phyloP scores from a whole-genome alignment of 83 land plant species.

The Picea engelmannii region DNA sequence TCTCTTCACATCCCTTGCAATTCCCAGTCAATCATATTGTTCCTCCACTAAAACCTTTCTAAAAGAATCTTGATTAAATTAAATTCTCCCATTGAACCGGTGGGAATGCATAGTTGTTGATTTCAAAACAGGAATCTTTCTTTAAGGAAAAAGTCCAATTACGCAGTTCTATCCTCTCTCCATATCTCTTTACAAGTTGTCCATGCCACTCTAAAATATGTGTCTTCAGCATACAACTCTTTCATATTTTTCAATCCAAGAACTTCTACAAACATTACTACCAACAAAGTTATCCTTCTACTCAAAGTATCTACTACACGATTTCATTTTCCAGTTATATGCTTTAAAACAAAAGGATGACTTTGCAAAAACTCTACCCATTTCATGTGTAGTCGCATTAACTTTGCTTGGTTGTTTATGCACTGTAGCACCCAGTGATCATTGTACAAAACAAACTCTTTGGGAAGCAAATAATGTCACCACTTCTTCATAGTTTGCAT shows the following conservation, averaged over 20 bases:
- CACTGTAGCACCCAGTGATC: too few relatives aligned
- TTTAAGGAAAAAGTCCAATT: not conserved
- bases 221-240: not conserved
- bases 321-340: too few relatives aligned
- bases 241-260: not conserved
- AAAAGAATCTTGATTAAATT: not conserved
- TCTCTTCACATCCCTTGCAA: not conserved
- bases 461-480: too few relatives aligned
- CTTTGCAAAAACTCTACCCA: not conserved
- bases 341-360: not conserved
- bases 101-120: not conserved
- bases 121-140: not conserved
- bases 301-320: not conserved
- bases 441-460: too few relatives aligned
- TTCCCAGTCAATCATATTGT: not conserved
- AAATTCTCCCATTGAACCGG: not conserved
- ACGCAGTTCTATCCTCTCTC: too few relatives aligned
- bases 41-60: not conserved
- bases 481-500: too few relatives aligned
- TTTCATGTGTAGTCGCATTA: too few relatives aligned
- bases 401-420: too few relatives aligned
- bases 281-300: not conserved
- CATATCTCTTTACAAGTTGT: too few relatives aligned
- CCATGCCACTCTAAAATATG: not conserved
- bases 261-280: not conserved